Base-by-base conservation (phyloP, 2,329 filamentous ascomycete species). In the Didymella sp. region DNA sequence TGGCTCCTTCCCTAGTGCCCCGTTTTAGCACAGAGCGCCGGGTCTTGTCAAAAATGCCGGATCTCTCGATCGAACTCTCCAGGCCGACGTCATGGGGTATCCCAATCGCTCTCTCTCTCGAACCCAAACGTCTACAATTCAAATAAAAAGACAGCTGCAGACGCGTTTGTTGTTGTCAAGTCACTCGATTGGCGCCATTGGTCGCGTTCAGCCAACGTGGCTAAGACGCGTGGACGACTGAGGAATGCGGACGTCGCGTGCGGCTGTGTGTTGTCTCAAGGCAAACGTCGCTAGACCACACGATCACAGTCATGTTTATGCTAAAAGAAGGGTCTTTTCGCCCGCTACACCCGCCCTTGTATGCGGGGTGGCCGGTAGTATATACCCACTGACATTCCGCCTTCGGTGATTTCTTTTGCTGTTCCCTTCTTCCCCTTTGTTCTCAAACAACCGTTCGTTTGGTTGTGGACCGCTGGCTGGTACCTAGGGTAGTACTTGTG, bases 291-390 rank as follows among this genome's bases (percentile, higher is more conserved):
- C 54, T 56, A 51, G 62, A 58, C 61, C 64, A 64, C 60, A 66
- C 66, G 51, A 66, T 61, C 62, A 59, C 62, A 51, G 49, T 61
- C 60, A 53, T 35, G 56, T 58, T 53, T 58, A 62, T 68, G 58
- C 60, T 61, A 62, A 52, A 52, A 51, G 62, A 56, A 58, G 59
- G 60, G 54, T 51, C 55, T 61, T 62, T 57, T 49, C 21, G 57
- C 57, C 58, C 28, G 48, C 43, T 41, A 56, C 43, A 56, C 43
- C 62, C 58, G 55, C 58, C 43, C 59, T 56, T 59, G 52, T 55
- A 56, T 58, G 58, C 66, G 60, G 67, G 63, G 59, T 48, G 38
- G 45, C 52, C 51, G 49, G 30, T 35, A 42, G 51, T 44, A 56
- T 58, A 59, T 56, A 55, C 58, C 42, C 59, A 51, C 59, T 61